A percentile compares a stretch with the other conserved stretches of the same genome.
phyloP scores from a whole-genome alignment of 768 basidiomycete genomes.

The Fomitopsis serialis region DNA sequence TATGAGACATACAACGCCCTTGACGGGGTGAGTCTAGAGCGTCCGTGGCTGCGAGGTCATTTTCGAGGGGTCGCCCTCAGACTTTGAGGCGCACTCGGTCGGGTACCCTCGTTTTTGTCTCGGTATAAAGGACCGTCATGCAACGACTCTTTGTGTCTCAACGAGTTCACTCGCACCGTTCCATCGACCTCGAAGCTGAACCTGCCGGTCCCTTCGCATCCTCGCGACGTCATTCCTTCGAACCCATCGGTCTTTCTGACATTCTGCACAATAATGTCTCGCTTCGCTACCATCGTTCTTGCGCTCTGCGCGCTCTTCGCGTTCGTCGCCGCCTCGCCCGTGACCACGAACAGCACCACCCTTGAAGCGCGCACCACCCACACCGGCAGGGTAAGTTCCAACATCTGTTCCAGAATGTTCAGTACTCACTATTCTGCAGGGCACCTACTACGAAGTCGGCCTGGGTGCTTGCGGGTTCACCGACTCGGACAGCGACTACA shows the following conservation, averaged over 20 bases:
- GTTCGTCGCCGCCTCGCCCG: neutral
- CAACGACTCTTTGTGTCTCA: neutral
- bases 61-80: no score
- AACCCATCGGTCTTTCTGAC: neutral
- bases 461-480: slow-evolving; percentile 58
- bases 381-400: neutral
- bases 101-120: no score
- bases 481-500: slow-evolving; percentile 43
- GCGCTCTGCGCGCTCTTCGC: neutral
- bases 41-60: no score
- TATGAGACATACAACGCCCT: no score
- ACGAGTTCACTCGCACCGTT: neutral
- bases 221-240: neutral
- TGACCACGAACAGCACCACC: neutral
- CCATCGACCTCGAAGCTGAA: no score
- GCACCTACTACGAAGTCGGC: slow-evolving; percentile 59
- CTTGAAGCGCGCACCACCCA: neutral
- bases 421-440: slow-evolving; percentile 31
- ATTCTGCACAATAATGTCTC: neutral
- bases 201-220: neutral
- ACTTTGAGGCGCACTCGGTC: no score
- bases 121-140: no score
- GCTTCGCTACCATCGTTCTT: neutral
- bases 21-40: no score
- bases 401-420: neutral